Evolutionary conservation across 169 alveolate species (phyloP).

Genomic region (Plasmodium gonderi): DNA sequence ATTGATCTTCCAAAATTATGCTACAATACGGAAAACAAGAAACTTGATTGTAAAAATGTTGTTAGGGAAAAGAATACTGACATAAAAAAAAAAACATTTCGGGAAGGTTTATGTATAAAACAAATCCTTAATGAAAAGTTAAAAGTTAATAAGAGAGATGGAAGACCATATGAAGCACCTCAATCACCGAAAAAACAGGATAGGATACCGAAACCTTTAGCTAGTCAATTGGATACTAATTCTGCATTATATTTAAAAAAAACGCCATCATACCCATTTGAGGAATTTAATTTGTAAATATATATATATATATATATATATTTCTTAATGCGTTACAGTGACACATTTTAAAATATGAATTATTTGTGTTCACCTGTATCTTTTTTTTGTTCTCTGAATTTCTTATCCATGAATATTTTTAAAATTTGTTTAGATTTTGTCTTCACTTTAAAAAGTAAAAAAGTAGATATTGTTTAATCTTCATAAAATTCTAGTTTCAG

Average conservation of each 20-base stretch:
- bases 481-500: neutral
- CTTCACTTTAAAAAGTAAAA: slow-evolving; percentile 18
- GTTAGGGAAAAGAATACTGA: neutral
- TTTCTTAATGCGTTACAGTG: neutral
- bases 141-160: slow-evolving; percentile 23
- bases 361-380: neutral
- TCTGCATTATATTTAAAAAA: slow-evolving; percentile 35
- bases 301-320: no score
- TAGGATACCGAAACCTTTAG: slow-evolving; percentile 66
- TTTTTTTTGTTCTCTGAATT: slow-evolving; percentile 6
- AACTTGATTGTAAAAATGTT: neutral
- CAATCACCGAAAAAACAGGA: slow-evolving; percentile 67
- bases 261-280: slow-evolving; percentile 72
- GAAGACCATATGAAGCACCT: slow-evolving; percentile 25
- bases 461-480: slow-evolving; percentile 7
- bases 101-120: slow-evolving; percentile 14
- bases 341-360: neutral
- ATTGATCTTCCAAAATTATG: slow-evolving; percentile 2
- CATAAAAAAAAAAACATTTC: neutral
- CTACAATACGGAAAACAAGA: slow-evolving; percentile 23
- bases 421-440: slow-evolving; percentile 41
- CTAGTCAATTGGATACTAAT: slow-evolving; percentile 62
- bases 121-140: slow-evolving; percentile 12
- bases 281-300: slow-evolving; percentile 39
- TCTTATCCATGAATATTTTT: slow-evolving; percentile 15